Evolutionary conservation across 306 rosid genomes (phyloP).

Genomic region (Rosa persica): DNA sequence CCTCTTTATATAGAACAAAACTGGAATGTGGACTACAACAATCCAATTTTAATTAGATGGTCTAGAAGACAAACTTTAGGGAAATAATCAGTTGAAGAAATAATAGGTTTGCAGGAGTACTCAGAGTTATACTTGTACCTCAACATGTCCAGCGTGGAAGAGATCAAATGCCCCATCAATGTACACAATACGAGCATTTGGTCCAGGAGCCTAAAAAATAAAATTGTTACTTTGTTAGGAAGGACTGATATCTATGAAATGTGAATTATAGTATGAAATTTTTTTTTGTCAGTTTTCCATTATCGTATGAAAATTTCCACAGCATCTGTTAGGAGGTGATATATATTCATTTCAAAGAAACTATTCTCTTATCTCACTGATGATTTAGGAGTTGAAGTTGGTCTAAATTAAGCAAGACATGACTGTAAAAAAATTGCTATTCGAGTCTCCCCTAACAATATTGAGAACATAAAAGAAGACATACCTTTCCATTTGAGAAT

Average conservation of each 20-base stretch:
- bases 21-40: slow-evolving; percentile 1
- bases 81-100: background rate
- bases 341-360: background rate
- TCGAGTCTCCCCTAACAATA: background rate
- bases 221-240: slow-evolving; percentile 7
- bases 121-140: slow-evolving; percentile 43
- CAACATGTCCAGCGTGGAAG: slow-evolving; percentile 98
- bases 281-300: background rate
- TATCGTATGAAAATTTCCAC: too few species aligned
- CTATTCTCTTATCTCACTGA: background rate
- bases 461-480: slow-evolving; percentile 14
- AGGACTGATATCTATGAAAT: background rate
- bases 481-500: slow-evolving; percentile 95
- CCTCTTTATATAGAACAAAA: background rate
- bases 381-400: background rate
- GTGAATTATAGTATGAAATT: background rate
- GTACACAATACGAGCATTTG: slow-evolving; percentile 88
- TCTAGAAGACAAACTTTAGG: background rate
- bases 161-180: slow-evolving; percentile 99
- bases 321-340: background rate
- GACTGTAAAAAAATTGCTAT: background rate
- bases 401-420: background rate
- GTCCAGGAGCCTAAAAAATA: slow-evolving; percentile 82
- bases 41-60: background rate
- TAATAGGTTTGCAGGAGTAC: slow-evolving; percentile 1